A percentile compares a stretch with the other conserved stretches of the same genome.
phyloP scores from a whole-genome alignment of 169 alveolate species.

The Plasmodium inui region DNA sequence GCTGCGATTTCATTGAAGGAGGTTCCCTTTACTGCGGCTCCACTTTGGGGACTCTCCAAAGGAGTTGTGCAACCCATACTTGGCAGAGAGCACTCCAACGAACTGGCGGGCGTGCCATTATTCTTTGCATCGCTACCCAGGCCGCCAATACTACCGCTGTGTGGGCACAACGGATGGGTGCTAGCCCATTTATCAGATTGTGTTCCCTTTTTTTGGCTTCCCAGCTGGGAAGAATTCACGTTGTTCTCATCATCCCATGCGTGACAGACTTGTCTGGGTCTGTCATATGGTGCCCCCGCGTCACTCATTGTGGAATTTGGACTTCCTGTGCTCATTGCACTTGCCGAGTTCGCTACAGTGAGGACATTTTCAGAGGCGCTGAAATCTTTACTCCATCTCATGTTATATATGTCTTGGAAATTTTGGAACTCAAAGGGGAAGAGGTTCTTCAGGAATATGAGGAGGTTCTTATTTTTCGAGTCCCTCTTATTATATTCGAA shows the following conservation, averaged over 20 bases:
- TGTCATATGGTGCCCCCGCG: not conserved
- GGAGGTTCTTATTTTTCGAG: conserved; percentile 49
- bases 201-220: not conserved
- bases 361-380: not conserved
- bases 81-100: not conserved
- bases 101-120: not conserved
- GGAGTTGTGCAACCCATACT: not conserved
- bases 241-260: not conserved
- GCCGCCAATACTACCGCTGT: not conserved
- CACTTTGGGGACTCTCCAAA: not conserved
- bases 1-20: not conserved
- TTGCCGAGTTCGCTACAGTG: not conserved
- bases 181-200: not conserved
- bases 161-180: not conserved
- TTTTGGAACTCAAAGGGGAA: conserved; percentile 73
- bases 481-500: conserved; percentile 33
- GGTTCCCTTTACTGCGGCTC: not conserved
- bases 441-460: conserved; percentile 36
- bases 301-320: not conserved
- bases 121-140: not conserved
- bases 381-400: conserved; percentile 64
- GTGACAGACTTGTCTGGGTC: not conserved
- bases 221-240: not conserved
- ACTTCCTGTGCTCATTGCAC: not conserved
- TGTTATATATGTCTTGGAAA: conserved; percentile 51